phyloP scores from a whole-genome alignment of 345 rosid species.

The Geranium brycei region DNA sequence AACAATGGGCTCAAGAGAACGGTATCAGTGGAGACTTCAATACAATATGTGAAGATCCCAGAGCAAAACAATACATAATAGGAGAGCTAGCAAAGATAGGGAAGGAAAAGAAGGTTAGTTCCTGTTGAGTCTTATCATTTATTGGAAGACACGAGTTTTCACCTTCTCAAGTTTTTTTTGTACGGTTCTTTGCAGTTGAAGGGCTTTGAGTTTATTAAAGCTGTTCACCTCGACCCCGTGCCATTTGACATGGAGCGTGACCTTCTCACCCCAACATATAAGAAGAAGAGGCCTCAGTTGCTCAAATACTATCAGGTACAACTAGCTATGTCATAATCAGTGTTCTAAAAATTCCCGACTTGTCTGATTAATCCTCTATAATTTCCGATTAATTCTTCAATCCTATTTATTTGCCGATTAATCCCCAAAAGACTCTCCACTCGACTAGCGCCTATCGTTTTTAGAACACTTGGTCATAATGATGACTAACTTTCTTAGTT shows the following conservation, averaged over 20 bases:
- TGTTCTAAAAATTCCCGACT: too few species aligned
- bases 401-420: too few species aligned
- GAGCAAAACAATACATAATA: slow-evolving; percentile 51
- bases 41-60: slow-evolving; percentile 54
- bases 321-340: too few species aligned
- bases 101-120: slow-evolving; percentile 61
- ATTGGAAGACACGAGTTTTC: not conserved
- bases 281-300: slow-evolving; percentile 91
- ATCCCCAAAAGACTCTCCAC: too few species aligned
- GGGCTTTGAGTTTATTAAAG: slow-evolving; percentile 80
- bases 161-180: not conserved
- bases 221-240: slow-evolving; percentile 64
- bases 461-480: too few species aligned
- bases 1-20: slow-evolving; percentile 68
- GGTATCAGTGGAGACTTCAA: slow-evolving; percentile 50
- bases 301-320: slow-evolving; percentile 70
- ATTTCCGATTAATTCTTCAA: too few species aligned
- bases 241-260: slow-evolving; percentile 86
- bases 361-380: too few species aligned
- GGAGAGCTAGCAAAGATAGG: slow-evolving; percentile 62
- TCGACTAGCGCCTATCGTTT: too few species aligned
- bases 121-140: not conserved
- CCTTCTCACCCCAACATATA: slow-evolving; percentile 87
- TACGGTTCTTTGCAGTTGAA: slow-evolving; percentile 38
- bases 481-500: not conserved